Evolutionary conservation across 495 filamentous ascomycete species (phyloP), one percentile per base, ranked within the genome.

Genomic region (Bacidia rubella): DNA sequence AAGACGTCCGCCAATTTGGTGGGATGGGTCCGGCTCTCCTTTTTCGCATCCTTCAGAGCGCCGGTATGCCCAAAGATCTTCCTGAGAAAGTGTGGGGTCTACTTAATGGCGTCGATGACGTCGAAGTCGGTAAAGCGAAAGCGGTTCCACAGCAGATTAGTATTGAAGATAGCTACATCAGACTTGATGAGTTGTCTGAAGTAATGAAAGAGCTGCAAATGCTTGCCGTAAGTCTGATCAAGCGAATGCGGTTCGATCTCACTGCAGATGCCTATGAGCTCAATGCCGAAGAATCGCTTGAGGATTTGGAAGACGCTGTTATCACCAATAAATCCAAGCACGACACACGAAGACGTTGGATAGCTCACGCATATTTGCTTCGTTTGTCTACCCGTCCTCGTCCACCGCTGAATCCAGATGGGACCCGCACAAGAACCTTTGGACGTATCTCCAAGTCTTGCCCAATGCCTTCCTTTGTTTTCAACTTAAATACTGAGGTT

Each of bases 151-250:
- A 79, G 11, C 89, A 95, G 64, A 95, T 97, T 63, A 90, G 86
- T 65, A 93, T 97, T 54, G 90, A 97, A 62, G 87, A 97, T 63
- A 86, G 86, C 3, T 97, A 92, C 62, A 71, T 73, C 45, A 76
- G 78, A 1, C 70, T 95, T 1, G 74, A 81, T 56, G 77, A 71
- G 0, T 55, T 82, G 41, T 64, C 76, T 2, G 73, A 80, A 43
- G 77, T 87, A 2, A 68, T 67, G n/a, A 71, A 72, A 41, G 83
- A 89, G 60, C 70, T 97, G 20, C 59, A 63, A 0, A 66, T 74
- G 21, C 68, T 97, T 0, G 66, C 81, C 0, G 66, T 62, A 1
- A 93, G 86, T 58, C 69, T 97, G 11, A 67, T 97, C 25, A 77
- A 77, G 44, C 75, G 90, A 20, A 86, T 97, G 83, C 77, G 81